Evolutionary conservation across 2,329 filamentous ascomycete genomes (phyloP).

Genomic region (Diatrype stigma): DNA sequence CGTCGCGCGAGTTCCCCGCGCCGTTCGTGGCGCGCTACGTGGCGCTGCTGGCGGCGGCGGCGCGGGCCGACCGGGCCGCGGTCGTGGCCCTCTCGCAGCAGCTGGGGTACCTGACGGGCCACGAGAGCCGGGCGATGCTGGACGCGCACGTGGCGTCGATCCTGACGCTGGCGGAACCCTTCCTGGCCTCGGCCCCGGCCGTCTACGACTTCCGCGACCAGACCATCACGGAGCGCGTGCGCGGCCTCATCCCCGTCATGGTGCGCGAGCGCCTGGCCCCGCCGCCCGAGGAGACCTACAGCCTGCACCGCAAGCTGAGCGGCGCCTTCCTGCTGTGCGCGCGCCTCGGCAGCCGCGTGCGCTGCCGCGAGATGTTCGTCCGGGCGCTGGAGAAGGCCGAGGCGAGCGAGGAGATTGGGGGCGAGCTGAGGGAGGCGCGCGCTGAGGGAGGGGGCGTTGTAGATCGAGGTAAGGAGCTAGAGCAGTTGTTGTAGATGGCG

Average conservation of each 20-base stretch:
- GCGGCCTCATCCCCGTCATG: slow-evolving; percentile 87
- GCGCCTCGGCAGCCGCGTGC: slow-evolving; percentile 74
- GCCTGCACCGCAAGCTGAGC: slow-evolving; percentile 88
- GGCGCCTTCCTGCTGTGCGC: slow-evolving; percentile 93
- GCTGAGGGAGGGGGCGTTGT: neutral
- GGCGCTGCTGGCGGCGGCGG: slow-evolving; percentile 73
- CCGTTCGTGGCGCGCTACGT: slow-evolving; percentile 79
- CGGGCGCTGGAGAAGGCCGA: slow-evolving; percentile 44
- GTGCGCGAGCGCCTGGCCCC: slow-evolving; percentile 81
- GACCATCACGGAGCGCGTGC: slow-evolving; percentile 93
- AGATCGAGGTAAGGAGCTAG: no score
- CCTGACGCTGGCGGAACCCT: slow-evolving; percentile 87
- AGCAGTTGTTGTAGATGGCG: no score
- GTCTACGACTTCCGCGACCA: slow-evolving; percentile 91
- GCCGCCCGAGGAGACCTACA: slow-evolving; percentile 96
- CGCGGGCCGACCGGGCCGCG: slow-evolving; percentile 59
- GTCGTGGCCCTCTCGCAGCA: slow-evolving; percentile 67
- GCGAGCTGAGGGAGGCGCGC: no score
- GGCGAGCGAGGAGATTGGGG: no score
- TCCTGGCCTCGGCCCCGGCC: slow-evolving; percentile 68
- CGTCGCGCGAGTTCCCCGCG: slow-evolving; percentile 78
- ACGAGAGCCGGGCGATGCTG: slow-evolving; percentile 80
- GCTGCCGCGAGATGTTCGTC: slow-evolving; percentile 76
- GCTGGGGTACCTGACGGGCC: slow-evolving; percentile 88
- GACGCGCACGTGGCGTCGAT: slow-evolving; percentile 87